These are phyloP conservation scores for Aspergillus jensenii DNA, from an alignment of 2,329 filamentous ascomycete species.

Conservation along the genomic window DNA sequence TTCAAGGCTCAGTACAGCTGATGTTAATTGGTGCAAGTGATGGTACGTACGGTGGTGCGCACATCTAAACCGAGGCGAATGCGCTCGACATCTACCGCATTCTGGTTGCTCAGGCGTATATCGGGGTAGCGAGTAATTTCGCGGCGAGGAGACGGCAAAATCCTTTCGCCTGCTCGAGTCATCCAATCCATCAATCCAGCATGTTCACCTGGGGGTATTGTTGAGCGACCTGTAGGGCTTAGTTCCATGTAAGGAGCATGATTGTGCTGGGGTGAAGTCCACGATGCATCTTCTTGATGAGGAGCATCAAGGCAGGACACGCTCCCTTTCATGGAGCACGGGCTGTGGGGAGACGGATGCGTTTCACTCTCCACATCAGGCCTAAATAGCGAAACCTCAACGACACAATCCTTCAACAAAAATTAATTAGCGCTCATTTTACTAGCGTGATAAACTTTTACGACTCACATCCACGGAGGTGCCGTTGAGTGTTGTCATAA, in stretches of 20 bases:
- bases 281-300: constrained; percentile 15
- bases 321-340: constrained; percentile 19
- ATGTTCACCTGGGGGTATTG: constrained; percentile 36
- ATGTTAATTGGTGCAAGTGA: neutral
- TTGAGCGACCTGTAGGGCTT: constrained; percentile 43
- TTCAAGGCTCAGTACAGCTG: neutral
- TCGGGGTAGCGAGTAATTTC: constrained; percentile 28
- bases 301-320: constrained; percentile 16
- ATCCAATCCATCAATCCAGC: constrained; percentile 33
- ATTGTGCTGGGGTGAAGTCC: constrained; percentile 14
- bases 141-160: constrained; percentile 29
- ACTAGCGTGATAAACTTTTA: neutral
- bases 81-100: constrained; percentile 45
- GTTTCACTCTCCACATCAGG: constrained; percentile 28
- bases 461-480: constrained; percentile 35
- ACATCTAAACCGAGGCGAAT: constrained; percentile 65
- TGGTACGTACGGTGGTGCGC: constrained; percentile 65
- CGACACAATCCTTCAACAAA: constrained; percentile 26
- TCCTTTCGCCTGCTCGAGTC: constrained; percentile 28
- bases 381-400: constrained; percentile 31
- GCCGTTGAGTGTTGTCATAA: constrained; percentile 36
- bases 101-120: constrained; percentile 38
- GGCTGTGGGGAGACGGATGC: constrained; percentile 12
- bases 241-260: constrained; percentile 31
- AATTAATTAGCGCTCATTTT: neutral